Conservation (phyloP, 2,329 filamentous ascomycete species). For the Aureobasidium sp. region DNA sequence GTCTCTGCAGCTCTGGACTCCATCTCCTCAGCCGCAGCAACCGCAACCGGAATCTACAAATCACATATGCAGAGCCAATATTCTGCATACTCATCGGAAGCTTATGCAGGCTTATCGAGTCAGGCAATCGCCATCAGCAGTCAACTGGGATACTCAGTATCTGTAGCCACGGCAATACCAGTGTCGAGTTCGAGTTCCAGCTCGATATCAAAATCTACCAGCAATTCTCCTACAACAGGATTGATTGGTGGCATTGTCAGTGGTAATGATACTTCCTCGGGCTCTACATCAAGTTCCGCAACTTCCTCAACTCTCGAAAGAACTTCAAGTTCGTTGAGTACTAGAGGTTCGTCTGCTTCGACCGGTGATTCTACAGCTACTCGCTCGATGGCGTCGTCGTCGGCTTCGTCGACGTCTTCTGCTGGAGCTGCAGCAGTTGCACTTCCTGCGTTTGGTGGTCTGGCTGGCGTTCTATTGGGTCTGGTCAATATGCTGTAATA, state of each 20-base stretch:
- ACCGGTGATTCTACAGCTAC: not conserved
- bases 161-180: not conserved
- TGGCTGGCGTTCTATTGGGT: not conserved
- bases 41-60: not conserved
- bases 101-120: not conserved
- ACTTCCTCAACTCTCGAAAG: not conserved
- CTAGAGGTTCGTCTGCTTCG: not conserved
- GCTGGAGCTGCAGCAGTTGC: not conserved
- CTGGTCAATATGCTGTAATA: not conserved
- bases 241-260: not conserved
- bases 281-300: not conserved
- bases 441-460: not conserved
- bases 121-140: constrained; percentile 1
- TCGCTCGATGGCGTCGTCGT: not conserved
- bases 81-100: not conserved
- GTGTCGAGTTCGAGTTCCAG: not conserved
- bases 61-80: not conserved
- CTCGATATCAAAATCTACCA: not conserved
- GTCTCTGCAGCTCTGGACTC: not conserved
- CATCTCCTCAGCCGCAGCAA: not conserved
- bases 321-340: not conserved
- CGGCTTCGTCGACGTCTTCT: not conserved
- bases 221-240: not conserved
- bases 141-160: not conserved
- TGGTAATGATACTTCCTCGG: not conserved